Conservation (phyloP, 1,139 yeast species). For the Meyerozyma sp. region DNA sequence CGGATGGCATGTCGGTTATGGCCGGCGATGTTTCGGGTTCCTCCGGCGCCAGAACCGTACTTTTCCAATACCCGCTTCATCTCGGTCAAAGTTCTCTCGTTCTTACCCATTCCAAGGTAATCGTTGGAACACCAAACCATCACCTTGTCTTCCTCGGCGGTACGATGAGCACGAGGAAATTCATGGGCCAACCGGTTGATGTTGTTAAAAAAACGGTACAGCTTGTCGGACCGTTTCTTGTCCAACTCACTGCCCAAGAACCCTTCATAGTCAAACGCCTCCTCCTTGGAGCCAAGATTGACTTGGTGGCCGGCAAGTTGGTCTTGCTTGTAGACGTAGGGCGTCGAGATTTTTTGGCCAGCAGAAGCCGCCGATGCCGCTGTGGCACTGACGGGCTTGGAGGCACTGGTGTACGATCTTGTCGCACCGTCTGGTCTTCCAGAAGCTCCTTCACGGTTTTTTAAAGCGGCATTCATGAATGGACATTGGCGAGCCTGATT, state of each 20-base stretch:
- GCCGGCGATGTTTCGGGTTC: conserved; percentile 98
- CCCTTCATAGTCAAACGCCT: conserved; percentile 60
- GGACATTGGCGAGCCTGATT: conserved; percentile 76
- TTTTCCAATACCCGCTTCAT: conserved; percentile 80
- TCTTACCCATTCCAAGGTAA: conserved; percentile 90
- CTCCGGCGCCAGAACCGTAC: conserved; percentile 99
- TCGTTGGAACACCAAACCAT: conserved; percentile 99
- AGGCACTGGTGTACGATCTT: conserved; percentile 52
- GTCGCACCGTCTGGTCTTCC: not conserved
- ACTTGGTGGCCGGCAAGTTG: conserved; percentile 24
- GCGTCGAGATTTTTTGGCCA: conserved; percentile 22
- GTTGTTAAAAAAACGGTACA: conserved; percentile 94
- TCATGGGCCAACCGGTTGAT: conserved; percentile 92
- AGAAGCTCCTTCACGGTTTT: conserved; percentile 20
- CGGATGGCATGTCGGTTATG: conserved; percentile 85
- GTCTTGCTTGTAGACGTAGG: conserved; percentile 28
- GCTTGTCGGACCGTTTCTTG: conserved; percentile 78
- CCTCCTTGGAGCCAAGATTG: conserved; percentile 34
- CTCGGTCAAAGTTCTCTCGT: conserved; percentile 61
- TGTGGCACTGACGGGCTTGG: conserved; percentile 48
- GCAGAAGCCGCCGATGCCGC: conserved; percentile 23
- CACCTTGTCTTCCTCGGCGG: conserved; percentile 70
- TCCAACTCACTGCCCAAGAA: conserved; percentile 58
- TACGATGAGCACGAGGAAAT: conserved; percentile 88
- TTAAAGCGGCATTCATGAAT: conserved; percentile 77